These are phyloP conservation scores for Maudiozyma pseudohumilis DNA, from an alignment of 805 yeast species.

Conservation along the genomic window DNA sequence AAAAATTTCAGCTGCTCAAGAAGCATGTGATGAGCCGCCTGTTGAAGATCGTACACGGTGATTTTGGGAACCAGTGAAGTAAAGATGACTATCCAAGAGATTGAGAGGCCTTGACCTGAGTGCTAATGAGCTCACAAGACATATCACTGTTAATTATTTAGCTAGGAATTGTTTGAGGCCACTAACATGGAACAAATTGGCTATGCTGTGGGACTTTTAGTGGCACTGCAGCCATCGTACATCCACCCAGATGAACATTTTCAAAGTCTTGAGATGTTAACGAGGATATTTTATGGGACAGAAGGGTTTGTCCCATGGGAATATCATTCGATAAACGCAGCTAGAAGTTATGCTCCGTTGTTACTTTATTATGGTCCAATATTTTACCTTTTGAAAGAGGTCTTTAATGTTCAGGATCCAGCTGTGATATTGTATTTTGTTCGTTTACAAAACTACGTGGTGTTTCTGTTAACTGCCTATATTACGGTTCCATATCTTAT, in stretches of 20 bases:
- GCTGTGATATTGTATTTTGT: slow-evolving; percentile 41
- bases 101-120: no score
- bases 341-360: slow-evolving; percentile 64
- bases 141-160: no score
- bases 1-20: no score
- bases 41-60: no score
- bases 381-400: slow-evolving; percentile 24
- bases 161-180: no score
- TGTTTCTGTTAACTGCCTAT: slow-evolving; percentile 13
- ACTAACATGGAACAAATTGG: not conserved
- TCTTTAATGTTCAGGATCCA: slow-evolving; percentile 30
- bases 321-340: slow-evolving; percentile 37
- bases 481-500: not conserved
- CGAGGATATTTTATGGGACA: slow-evolving; percentile 5
- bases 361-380: slow-evolving; percentile 64
- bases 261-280: slow-evolving; percentile 73
- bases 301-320: slow-evolving; percentile 68
- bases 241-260: slow-evolving; percentile 98
- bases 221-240: slow-evolving; percentile 67
- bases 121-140: no score
- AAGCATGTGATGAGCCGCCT: no score
- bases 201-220: slow-evolving; percentile 30
- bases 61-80: no score
- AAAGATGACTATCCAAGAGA: no score
- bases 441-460: slow-evolving; percentile 38